Conservation (phyloP, 2,329 filamentous ascomycete genomes). For the Fusarium succisae region DNA sequence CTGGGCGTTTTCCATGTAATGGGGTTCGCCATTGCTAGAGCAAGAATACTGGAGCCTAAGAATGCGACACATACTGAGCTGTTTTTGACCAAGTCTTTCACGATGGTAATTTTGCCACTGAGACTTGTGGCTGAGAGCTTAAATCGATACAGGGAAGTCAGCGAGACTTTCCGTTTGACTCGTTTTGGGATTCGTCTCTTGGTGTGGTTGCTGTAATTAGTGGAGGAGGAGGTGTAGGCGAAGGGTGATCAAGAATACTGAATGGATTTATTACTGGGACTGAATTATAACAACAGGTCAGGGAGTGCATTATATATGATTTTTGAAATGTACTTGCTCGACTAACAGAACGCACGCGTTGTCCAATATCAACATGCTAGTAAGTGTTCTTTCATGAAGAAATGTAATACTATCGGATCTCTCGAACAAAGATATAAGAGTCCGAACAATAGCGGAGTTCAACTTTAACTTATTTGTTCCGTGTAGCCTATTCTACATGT, state of each 20-base stretch:
- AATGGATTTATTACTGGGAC: too few species aligned
- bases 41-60: slow-evolving; percentile 21
- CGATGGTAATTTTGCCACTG: not conserved
- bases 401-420: not conserved
- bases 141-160: not conserved
- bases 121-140: not conserved
- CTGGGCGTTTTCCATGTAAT: not conserved
- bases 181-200: not conserved
- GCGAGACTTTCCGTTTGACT: not conserved
- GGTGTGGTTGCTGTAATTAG: too few species aligned
- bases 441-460: not conserved
- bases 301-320: not conserved
- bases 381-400: not conserved
- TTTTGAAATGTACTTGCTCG: not conserved
- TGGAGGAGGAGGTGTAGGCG: too few species aligned
- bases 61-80: slow-evolving; percentile 8
- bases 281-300: not conserved
- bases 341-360: not conserved
- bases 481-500: not conserved
- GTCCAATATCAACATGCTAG: not conserved
- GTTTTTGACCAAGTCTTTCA: not conserved
- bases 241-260: not conserved
- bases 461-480: not conserved
- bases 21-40: not conserved
- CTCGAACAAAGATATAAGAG: not conserved